Base-by-base conservation (phyloP, 331 rosid species). In the Malus hybrid region DNA sequence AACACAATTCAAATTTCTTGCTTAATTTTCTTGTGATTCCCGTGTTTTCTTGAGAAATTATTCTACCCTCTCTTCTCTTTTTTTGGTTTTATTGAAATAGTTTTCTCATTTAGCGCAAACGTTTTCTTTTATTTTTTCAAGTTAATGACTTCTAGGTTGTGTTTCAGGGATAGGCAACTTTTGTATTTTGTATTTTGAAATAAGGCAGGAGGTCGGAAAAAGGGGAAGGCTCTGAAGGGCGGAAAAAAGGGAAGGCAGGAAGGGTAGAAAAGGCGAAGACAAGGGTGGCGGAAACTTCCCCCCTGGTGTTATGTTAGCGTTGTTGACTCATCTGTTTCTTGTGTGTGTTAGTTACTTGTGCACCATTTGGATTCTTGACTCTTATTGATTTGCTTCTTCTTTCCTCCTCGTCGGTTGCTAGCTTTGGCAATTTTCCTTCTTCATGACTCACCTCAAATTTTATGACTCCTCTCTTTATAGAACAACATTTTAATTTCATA, bases 311-410 rank as follows among this genome's bases (percentile, higher is more conserved):
- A 19, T 54, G 22, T 71, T 65, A 19, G 18, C 1, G 69, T 33
- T 63, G 6, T 63, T 13, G 13, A 7, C 28, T 32, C 18, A 0
- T 66, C 50, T 4, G 20, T 24, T 13, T 72, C 24, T 44, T 10
- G 50, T 73, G 77, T 59, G 76, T 72, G 27, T 22, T 27, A 60
- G 28, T 33, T 71, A 20, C 36, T 8, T 36, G 50, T 73, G 77
- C 50, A 73, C 77, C 10, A 13, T 69, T 50, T 61, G 42, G 20
- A 59, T 27, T 61, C 57, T 27, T 8, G 20, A 10, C 33, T 59
- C 52, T 16, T 24, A 39, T 50, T 10, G 20, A 60, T 63, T 10
- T 39, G 56, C 22, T 14, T 57, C 7, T 20, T 57, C 14, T 11
- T 16, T 2, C 55, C 55, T 36, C 29, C n/a, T 6, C 31, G 18